A percentile compares a stretch with the other conserved stretches of the same genome.
phyloP scores from a whole-genome alignment of 2,329 filamentous ascomycete genomes.

The Echinosphaeria canescens region DNA sequence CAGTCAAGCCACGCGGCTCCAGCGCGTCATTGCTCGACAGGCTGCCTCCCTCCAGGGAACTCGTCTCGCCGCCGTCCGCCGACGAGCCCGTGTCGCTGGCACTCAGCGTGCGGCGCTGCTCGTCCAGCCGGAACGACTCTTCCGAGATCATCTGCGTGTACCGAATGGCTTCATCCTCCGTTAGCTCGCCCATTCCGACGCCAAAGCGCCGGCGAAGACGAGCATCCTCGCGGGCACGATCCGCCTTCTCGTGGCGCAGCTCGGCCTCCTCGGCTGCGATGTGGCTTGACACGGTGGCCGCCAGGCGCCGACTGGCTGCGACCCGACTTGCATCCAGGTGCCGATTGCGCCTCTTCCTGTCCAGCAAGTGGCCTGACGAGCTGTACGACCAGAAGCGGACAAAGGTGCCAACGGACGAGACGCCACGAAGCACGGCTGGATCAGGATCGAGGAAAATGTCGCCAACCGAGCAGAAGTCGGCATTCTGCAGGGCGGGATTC shows the following conservation, averaged over 20 bases:
- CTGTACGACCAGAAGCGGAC: slow-evolving; percentile 90
- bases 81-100: slow-evolving; percentile 26
- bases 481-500: slow-evolving; percentile 37
- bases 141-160: slow-evolving; percentile 47
- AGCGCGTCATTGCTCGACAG: too few species aligned
- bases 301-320: slow-evolving; percentile 25
- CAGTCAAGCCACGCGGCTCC: too few species aligned
- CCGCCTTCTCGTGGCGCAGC: slow-evolving; percentile 49
- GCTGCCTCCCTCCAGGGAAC: too few species aligned
- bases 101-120: slow-evolving; percentile 26
- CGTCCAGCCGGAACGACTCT: slow-evolving; percentile 33
- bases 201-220: slow-evolving; percentile 66
- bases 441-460: slow-evolving; percentile 79
- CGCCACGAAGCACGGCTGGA: slow-evolving; percentile 62
- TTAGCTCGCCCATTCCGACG: slow-evolving; percentile 48
- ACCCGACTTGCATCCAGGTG: slow-evolving; percentile 39
- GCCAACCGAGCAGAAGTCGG: slow-evolving; percentile 62
- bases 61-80: slow-evolving; percentile 21
- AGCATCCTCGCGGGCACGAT: slow-evolving; percentile 42
- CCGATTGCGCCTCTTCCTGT: slow-evolving; percentile 58
- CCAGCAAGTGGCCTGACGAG: slow-evolving; percentile 54
- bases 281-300: slow-evolving; percentile 54
- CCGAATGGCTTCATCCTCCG: slow-evolving; percentile 39
- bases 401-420: slow-evolving; percentile 71
- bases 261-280: slow-evolving; percentile 76